These are phyloP conservation scores for Populus davidiana DNA, from an alignment of 345 rosid genomes.

Conservation along the genomic window DNA sequence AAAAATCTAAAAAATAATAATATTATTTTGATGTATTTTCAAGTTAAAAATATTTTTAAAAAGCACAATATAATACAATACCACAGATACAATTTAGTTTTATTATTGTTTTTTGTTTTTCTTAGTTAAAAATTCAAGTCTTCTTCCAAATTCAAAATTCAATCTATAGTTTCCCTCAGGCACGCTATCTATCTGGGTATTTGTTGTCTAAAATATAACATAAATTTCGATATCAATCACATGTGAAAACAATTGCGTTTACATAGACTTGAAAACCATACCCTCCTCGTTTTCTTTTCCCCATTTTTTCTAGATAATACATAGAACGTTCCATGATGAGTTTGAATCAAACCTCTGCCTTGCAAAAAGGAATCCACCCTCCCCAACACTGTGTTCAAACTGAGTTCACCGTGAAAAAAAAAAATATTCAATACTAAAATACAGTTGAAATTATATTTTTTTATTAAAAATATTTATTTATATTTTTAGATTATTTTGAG, in stretches of 20 bases:
- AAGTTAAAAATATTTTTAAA: no score
- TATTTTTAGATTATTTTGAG: no score
- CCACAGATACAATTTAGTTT: no score
- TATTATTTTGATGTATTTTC: no score
- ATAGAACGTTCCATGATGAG: background rate
- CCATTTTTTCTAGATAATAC: background rate
- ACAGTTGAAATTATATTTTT: no score
- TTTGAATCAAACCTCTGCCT: background rate
- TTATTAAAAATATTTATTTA: no score
- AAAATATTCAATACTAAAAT: background rate
- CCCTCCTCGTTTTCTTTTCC: background rate
- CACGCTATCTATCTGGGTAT: background rate
- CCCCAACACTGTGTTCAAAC: background rate
- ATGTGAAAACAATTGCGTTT: no score
- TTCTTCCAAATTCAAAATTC: background rate
- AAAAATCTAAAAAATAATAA: no score
- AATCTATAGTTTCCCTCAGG: background rate
- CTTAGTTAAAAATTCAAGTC: background rate
- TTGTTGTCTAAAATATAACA: background rate
- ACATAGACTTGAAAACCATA: background rate
- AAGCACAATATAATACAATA: no score
- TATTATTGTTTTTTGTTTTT: background rate
- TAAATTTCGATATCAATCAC: background rate
- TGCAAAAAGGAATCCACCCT: background rate
- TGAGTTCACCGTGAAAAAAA: background rate